phyloP scores from a whole-genome alignment of 169 alveolate genomes.

The Plasmodium adleri region DNA sequence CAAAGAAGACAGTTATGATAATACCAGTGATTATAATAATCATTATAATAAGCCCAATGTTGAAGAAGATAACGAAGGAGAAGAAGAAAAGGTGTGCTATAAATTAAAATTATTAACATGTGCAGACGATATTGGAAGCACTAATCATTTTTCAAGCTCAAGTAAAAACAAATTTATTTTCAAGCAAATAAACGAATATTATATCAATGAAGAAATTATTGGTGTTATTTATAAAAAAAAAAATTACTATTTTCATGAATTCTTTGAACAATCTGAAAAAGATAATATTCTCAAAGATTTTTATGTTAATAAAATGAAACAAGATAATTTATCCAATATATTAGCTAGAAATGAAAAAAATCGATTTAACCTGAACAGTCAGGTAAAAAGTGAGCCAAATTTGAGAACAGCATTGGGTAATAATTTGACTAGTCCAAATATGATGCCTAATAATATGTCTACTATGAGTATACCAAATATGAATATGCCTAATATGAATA shows the following conservation, averaged over 20 bases:
- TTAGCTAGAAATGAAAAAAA: conserved; percentile 4
- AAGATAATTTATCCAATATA: background rate
- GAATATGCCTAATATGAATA: background rate
- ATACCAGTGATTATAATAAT: background rate
- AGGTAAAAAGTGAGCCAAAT: background rate
- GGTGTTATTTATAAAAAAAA: conserved; percentile 55
- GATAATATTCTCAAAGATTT: conserved; percentile 43
- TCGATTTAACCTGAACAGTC: background rate
- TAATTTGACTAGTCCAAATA: background rate
- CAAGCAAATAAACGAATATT: conserved; percentile 49
- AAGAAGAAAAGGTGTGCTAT: background rate
- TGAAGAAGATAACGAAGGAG: background rate
- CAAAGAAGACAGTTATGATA: background rate
- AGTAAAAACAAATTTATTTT: conserved; percentile 35
- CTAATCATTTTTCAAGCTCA: background rate
- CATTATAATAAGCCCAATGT: background rate
- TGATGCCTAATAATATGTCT: background rate
- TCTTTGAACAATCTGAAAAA: conserved; percentile 46
- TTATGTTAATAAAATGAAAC: conserved; percentile 11
- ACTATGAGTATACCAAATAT: background rate
- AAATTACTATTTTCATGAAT: conserved; percentile 55
- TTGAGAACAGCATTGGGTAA: background rate
- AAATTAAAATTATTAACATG: conserved; percentile 48
- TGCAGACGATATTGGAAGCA: conserved; percentile 29
- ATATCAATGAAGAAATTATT: conserved; percentile 66